Percentiles rank a stretch among this genome's conserved stretches.
Conservation (phyloP, 345 rosid species). For the Eucalyptus melliodora region DNA sequence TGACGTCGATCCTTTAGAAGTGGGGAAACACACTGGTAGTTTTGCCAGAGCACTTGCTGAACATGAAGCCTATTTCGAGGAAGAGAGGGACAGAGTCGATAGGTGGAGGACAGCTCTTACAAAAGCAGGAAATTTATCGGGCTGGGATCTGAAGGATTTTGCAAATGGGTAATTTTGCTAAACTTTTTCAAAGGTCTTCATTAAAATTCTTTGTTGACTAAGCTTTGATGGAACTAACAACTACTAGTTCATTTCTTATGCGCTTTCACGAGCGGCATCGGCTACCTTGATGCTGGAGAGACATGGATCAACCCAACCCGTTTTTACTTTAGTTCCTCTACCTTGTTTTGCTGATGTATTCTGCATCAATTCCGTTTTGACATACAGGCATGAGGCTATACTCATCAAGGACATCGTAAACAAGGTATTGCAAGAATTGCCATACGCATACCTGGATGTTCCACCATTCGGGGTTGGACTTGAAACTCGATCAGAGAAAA, state of each 20-base stretch:
- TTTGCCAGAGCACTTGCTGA: background rate
- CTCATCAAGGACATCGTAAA: background rate
- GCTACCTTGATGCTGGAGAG: background rate
- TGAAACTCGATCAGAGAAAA: background rate
- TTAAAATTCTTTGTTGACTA: background rate
- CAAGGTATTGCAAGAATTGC: background rate
- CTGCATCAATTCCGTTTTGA: background rate
- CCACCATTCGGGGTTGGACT: background rate
- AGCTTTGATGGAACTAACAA: background rate
- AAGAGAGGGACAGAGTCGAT: background rate
- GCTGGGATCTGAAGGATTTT: background rate
- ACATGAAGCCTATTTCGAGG: background rate
- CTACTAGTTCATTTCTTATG: background rate
- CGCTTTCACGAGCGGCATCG: background rate
- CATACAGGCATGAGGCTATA: background rate
- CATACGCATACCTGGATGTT: background rate
- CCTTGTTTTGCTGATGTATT: background rate
- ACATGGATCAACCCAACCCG: background rate
- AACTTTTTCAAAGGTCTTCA: background rate
- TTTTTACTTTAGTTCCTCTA: too few relatives aligned
- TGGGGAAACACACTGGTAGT: background rate
- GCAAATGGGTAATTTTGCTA: background rate
- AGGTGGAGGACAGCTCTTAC: background rate
- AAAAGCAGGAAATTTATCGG: background rate
- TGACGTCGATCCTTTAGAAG: background rate